Evolutionary conservation across 2,329 filamentous ascomycete genomes (phyloP).

Genomic region (Penicillium expansum): DNA sequence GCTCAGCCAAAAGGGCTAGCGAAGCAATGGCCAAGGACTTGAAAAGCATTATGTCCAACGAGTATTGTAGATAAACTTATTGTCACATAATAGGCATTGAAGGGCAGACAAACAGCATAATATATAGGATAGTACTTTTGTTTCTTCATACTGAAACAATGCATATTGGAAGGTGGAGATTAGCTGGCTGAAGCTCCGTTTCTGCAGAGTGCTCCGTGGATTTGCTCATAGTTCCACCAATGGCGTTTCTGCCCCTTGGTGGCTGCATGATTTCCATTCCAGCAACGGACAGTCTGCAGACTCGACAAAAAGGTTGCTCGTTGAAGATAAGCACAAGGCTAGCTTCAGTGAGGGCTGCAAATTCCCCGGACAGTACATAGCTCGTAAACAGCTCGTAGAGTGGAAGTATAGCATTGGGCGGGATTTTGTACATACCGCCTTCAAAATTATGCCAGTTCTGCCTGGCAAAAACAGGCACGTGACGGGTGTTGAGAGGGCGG

Average conservation of each 20-base stretch:
- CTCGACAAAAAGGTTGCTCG: not conserved
- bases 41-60: slow-evolving; percentile 17
- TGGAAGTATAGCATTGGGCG: not conserved
- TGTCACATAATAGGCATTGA: not conserved
- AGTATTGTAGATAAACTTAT: not conserved
- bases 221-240: slow-evolving; percentile 16
- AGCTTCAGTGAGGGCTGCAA: not conserved
- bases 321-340: not conserved
- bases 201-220: not conserved
- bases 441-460: too few species aligned
- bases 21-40: slow-evolving; percentile 17
- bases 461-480: too few species aligned
- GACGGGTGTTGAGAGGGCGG: too few species aligned
- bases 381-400: too few species aligned
- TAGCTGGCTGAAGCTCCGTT: not conserved
- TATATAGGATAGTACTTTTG: not conserved
- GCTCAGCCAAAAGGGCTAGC: slow-evolving; percentile 21
- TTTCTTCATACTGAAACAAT: slow-evolving; percentile 8
- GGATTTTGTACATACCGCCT: too few species aligned
- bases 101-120: not conserved
- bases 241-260: not conserved
- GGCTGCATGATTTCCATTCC: not conserved
- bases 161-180: slow-evolving; percentile 13
- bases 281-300: slow-evolving; percentile 1
- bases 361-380: not conserved